Conservation (phyloP, 2,329 filamentous ascomycete genomes). For the Bipolaris cookei region DNA sequence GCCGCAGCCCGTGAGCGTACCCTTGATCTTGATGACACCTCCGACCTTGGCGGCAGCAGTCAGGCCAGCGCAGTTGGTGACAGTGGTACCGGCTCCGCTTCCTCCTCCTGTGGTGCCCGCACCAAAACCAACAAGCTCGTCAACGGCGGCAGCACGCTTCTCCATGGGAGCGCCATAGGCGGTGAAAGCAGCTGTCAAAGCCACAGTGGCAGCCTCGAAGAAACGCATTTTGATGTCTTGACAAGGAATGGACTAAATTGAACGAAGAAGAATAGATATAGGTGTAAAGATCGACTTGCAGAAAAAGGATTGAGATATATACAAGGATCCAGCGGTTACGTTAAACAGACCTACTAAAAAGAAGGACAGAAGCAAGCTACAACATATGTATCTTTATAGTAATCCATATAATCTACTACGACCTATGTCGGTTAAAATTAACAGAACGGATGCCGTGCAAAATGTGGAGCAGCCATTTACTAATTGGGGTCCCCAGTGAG, state of each 20-base stretch:
- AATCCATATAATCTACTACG: neutral
- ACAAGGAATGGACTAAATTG: neutral
- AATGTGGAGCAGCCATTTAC: slow-evolving; percentile 13
- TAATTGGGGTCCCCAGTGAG: slow-evolving; percentile 8
- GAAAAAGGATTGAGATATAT: slow-evolving; percentile 20
- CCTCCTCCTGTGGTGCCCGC: slow-evolving; percentile 63
- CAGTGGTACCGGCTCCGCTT: slow-evolving; percentile 62
- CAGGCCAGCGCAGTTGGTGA: slow-evolving; percentile 59
- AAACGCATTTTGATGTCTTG: slow-evolving; percentile 34
- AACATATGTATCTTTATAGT: slow-evolving; percentile 19
- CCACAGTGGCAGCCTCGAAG: slow-evolving; percentile 30
- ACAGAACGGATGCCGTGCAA: slow-evolving; percentile 25
- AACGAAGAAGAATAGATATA: neutral
- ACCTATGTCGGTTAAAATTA: slow-evolving; percentile 18
- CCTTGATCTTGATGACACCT: slow-evolving; percentile 45
- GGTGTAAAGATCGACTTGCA: slow-evolving; percentile 2
- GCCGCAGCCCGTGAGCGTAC: slow-evolving; percentile 41
- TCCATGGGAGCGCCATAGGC: slow-evolving; percentile 31
- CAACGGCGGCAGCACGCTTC: slow-evolving; percentile 36
- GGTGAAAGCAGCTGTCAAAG: slow-evolving; percentile 37
- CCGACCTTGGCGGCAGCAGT: slow-evolving; percentile 55
- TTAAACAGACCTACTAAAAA: slow-evolving; percentile 7
- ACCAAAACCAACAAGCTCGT: slow-evolving; percentile 54
- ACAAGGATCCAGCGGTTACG: slow-evolving; percentile 26
- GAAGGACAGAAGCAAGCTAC: neutral